Conservation (phyloP, 1,284 basidiomycete species). For the Trametes hirsuta region DNA sequence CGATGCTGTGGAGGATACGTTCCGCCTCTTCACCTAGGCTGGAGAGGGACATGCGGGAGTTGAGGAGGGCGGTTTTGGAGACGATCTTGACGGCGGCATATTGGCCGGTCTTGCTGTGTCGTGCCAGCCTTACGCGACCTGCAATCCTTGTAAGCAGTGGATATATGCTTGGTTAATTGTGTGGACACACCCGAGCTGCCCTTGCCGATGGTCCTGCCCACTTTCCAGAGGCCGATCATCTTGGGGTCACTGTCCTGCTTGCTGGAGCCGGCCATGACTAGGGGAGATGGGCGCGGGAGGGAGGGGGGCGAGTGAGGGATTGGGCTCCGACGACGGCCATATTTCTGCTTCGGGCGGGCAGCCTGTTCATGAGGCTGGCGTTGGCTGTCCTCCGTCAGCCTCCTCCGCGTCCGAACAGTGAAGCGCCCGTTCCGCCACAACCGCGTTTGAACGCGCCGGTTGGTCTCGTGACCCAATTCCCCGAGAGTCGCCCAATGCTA, state of each 20-base stretch:
- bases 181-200: constrained; percentile 80
- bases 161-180: neutral
- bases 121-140: constrained; percentile 93
- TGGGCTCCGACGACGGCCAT: too few species aligned
- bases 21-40: constrained; percentile 70
- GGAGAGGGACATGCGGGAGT: constrained; percentile 72
- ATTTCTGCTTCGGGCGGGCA: too few species aligned
- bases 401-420: neutral
- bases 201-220: constrained; percentile 91
- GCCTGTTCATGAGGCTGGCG: too few species aligned
- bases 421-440: neutral
- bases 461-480: neutral
- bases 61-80: constrained; percentile 75
- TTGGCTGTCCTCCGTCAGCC: neutral
- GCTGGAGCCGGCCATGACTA: constrained; percentile 9
- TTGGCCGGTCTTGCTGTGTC: constrained; percentile 87
- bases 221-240: constrained; percentile 91
- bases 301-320: neutral
- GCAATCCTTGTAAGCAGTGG: neutral
- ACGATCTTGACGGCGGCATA: constrained; percentile 98
- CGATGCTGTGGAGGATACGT: constrained; percentile 78
- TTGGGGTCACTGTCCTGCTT: constrained; percentile 61
- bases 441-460: neutral
- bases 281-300: neutral
- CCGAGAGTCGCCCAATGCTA: neutral